Base-by-base conservation (phyloP, 139 green algal genomes). In the Zygnema circumcarinatum region DNA sequence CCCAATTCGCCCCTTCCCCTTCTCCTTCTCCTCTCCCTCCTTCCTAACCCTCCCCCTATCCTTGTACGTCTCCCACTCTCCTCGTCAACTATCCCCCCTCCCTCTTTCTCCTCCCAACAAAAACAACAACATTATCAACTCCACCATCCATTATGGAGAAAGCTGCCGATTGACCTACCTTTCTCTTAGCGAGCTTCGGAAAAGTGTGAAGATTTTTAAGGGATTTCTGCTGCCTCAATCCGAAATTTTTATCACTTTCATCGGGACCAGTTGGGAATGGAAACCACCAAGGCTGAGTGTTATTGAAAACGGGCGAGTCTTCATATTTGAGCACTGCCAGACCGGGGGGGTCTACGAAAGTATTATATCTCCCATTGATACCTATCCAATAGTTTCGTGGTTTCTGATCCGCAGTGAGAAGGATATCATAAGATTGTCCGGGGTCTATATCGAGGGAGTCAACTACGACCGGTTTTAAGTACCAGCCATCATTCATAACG, bases 371-470 rank as follows among this genome's bases (percentile, higher is more conserved):
- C 7, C 69, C 69, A 78, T 78, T 78, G 69, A 41, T 52, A 7
- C 7, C 69, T 3, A 78, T 78, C 69, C 69, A 78, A 41, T 78
- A 78, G 16, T 78, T 41, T 41, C 69, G 35, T n/a, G 69, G 69
- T 41, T 39, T 20, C 16, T 78, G 69, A 41, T 78, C 16, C 3
- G 36, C 35, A 25, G 69, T 78, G 11, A 78, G 7, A n/a, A 78
- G 16, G 11, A 78, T 16, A 41, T 39, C 35, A 41, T n/a, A 78
- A 39, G 69, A 3, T 41, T 78, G 69, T 39, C 69, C 69, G 69
- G 69, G 69, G 16, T 52, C 11, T 78, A 41, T 78, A 39, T 78
- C 35, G 7, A 78, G 16, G 16, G 69, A 78, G 16, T 78, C 69
- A 39, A 38, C 7, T 25, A 78, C 69, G 7, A 78, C 7, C 11